Evolutionary conservation across 2,329 filamentous ascomycete genomes (phyloP).

Genomic region (Xylariales sp.): DNA sequence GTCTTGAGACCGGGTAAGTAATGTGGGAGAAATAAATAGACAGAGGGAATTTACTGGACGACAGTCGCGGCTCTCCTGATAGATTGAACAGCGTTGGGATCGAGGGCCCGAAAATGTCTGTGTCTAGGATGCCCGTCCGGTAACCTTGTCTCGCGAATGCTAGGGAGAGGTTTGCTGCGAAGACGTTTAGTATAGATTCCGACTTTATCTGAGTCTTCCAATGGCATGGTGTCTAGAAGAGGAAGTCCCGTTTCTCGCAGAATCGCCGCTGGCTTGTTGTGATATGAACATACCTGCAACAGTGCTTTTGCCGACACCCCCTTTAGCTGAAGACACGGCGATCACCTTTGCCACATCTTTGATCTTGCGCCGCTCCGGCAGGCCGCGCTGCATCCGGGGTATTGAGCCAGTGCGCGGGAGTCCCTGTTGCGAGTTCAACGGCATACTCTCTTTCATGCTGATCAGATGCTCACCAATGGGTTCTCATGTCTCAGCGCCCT

Average conservation of each 20-base stretch:
- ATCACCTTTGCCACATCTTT: constrained; percentile 85
- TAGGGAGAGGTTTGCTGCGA: constrained; percentile 71
- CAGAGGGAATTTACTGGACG: constrained; percentile 51
- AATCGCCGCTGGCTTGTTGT: too few relatives aligned
- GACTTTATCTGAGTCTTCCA: too few relatives aligned
- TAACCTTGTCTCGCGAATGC: constrained; percentile 79
- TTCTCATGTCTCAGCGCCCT: constrained; percentile 71
- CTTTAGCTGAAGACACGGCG: constrained; percentile 95
- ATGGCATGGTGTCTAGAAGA: too few relatives aligned
- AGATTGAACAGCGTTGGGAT: constrained; percentile 87
- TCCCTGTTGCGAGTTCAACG: constrained; percentile 50
- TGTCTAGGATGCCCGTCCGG: constrained; percentile 83
- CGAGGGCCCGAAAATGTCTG: constrained; percentile 94
- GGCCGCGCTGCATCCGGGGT: constrained; percentile 71
- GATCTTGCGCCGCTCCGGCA: constrained; percentile 78
- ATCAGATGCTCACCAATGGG: constrained; percentile 58
- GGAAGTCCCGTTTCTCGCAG: too few relatives aligned
- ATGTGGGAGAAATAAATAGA: neutral
- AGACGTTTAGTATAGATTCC: neutral
- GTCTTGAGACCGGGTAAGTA: constrained; percentile 44
- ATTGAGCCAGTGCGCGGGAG: constrained; percentile 74
- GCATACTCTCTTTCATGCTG: neutral
- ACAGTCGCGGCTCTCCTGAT: constrained; percentile 71
- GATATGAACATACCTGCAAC: constrained; percentile 59
- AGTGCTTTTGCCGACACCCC: constrained; percentile 96